Percentiles rank a stretch among this genome's conserved stretches.
These are phyloP conservation scores for Aplosporella prunicola DNA, from an alignment of 2,329 filamentous ascomycete species.

Conservation along the genomic window DNA sequence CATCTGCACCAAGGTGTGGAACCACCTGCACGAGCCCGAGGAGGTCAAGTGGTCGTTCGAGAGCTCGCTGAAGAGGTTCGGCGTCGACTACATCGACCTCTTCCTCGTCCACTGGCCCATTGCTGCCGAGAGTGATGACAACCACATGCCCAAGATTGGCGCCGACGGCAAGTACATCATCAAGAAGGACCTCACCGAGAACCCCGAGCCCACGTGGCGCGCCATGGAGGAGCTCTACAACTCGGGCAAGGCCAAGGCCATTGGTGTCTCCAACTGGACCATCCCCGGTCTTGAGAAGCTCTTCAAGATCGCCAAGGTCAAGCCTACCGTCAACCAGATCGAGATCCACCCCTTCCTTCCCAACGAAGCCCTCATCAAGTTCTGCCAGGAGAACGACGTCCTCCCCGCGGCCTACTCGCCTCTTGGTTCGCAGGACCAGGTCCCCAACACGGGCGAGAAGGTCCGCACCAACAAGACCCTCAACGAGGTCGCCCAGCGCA, in stretches of 20 bases:
- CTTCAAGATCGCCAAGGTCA: constrained; percentile 53
- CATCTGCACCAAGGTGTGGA: constrained; percentile 64
- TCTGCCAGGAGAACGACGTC: constrained; percentile 51
- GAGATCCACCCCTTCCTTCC: constrained; percentile 68
- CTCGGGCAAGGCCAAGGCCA: constrained; percentile 53
- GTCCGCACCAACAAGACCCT: constrained; percentile 59
- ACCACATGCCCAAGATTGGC: constrained; percentile 47
- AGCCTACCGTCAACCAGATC: constrained; percentile 64
- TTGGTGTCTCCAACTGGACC: constrained; percentile 67
- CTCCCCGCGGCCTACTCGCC: constrained; percentile 57
- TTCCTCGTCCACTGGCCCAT: constrained; percentile 58
- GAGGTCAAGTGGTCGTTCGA: constrained; percentile 51
- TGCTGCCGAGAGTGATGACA: constrained; percentile 42
- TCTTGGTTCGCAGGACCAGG: constrained; percentile 60
- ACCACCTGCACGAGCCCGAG: constrained; percentile 46
- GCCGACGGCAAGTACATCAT: constrained; percentile 50
- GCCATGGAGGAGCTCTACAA: constrained; percentile 54
- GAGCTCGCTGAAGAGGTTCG: constrained; percentile 55
- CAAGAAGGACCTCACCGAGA: constrained; percentile 57
- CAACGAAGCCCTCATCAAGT: constrained; percentile 49
- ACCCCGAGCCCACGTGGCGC: constrained; percentile 58
- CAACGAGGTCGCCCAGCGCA: constrained; percentile 58
- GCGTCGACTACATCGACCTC: constrained; percentile 55
- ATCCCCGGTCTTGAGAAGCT: constrained; percentile 59
- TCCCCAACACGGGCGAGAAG: constrained; percentile 58